These are phyloP conservation scores for Thielaviopsis euricoi DNA, from an alignment of 2,329 filamentous ascomycete genomes.

Conservation along the genomic window DNA sequence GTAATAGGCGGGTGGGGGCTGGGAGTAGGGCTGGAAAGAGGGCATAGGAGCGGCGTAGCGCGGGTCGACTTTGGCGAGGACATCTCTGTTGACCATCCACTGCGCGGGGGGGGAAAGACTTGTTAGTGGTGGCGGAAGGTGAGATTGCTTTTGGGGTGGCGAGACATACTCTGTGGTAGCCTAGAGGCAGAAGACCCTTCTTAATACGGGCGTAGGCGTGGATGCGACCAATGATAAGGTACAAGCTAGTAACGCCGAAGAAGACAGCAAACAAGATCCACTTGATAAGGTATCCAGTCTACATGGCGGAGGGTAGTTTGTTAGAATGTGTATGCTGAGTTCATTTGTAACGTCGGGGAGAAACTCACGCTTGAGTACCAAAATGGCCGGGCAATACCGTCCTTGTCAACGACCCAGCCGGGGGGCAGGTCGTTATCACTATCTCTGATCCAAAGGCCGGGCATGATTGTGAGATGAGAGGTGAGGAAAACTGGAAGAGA, in stretches of 20 bases:
- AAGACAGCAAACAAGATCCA: conserved; percentile 53
- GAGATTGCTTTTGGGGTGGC: too few species aligned
- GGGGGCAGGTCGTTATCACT: conserved; percentile 13
- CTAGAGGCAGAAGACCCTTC: conserved; percentile 47
- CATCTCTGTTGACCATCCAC: conserved; percentile 34
- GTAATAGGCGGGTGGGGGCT: conserved; percentile 21
- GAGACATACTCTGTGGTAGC: conserved; percentile 49
- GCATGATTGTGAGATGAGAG: neutral
- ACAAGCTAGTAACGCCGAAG: conserved; percentile 39
- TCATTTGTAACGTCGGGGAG: neutral
- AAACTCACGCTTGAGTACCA: conserved; percentile 16
- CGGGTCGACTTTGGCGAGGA: conserved; percentile 31
- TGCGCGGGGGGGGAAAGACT: conserved; percentile 15
- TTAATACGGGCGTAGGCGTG: conserved; percentile 52
- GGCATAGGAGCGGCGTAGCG: conserved; percentile 29
- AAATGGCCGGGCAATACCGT: conserved; percentile 15
- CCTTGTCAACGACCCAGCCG: conserved; percentile 16
- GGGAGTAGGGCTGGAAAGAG: conserved; percentile 25
- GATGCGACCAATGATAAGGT: conserved; percentile 50
- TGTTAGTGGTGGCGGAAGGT: neutral
- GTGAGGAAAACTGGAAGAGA: neutral
- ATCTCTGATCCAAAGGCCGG: neutral
- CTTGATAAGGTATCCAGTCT: conserved; percentile 51
- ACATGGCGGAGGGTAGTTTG: neutral
- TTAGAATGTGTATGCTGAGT: conserved; percentile 5